These are phyloP conservation scores for Schwanniomyces occidentalis DNA, from an alignment of 805 yeast species.

Conservation along the genomic window DNA sequence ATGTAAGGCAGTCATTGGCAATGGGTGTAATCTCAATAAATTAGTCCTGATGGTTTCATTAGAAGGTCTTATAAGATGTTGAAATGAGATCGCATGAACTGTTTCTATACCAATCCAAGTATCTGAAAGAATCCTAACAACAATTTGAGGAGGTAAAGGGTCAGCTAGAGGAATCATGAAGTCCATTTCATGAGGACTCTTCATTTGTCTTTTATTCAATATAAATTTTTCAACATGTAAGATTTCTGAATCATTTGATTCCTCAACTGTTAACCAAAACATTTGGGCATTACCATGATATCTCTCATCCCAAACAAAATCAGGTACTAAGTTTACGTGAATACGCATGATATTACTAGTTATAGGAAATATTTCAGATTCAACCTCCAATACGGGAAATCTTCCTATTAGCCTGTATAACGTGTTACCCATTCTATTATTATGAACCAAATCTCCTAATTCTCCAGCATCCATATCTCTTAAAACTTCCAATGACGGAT, in stretches of 20 bases:
- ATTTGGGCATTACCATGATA: slow-evolving; percentile 81
- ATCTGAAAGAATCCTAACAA: slow-evolving; percentile 78
- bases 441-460: slow-evolving; percentile 88
- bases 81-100: slow-evolving; percentile 76
- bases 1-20: slow-evolving; percentile 80
- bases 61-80: slow-evolving; percentile 84
- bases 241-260: slow-evolving; percentile 69
- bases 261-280: slow-evolving; percentile 93
- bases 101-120: slow-evolving; percentile 88
- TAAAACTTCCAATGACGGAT: slow-evolving; percentile 68
- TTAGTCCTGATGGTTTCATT: slow-evolving; percentile 86
- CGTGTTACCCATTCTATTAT: slow-evolving; percentile 66
- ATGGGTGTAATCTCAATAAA: slow-evolving; percentile 76
- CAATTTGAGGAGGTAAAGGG: slow-evolving; percentile 87
- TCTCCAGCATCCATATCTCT: slow-evolving; percentile 74
- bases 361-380: slow-evolving; percentile 85
- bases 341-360: slow-evolving; percentile 84
- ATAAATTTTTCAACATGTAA: slow-evolving; percentile 82
- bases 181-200: slow-evolving; percentile 67
- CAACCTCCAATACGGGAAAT: slow-evolving; percentile 75
- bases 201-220: slow-evolving; percentile 57
- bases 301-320: slow-evolving; percentile 82
- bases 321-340: slow-evolving; percentile 67
- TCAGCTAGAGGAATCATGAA: slow-evolving; percentile 90
- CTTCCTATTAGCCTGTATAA: slow-evolving; percentile 61